phyloP scores from a whole-genome alignment of 306 rosid species.

The Canavalia ensiformis region DNA sequence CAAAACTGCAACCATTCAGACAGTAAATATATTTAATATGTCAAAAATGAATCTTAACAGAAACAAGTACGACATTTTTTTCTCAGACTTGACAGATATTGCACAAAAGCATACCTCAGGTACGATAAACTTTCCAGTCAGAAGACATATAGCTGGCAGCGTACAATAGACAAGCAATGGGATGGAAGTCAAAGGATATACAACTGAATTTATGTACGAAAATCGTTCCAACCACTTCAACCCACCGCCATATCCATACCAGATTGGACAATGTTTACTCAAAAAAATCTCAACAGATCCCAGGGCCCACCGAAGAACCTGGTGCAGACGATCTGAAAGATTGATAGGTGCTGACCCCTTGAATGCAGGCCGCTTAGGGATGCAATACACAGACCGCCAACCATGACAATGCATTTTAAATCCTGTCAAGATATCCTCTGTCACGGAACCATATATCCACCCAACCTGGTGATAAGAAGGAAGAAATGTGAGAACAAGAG shows the following conservation, averaged over 20 bases:
- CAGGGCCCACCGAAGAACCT: conserved; percentile 97
- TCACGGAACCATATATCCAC: conserved; percentile 98
- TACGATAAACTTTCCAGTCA: conserved; percentile 90
- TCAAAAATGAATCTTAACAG: conserved; percentile 4
- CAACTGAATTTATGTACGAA: conserved; percentile 89
- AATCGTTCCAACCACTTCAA: conserved; percentile 85
- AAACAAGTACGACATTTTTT: background rate
- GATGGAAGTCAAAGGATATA: conserved; percentile 92
- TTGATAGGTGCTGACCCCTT: conserved; percentile 99
- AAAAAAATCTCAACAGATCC: conserved; percentile 98
- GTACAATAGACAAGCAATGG: conserved; percentile 92
- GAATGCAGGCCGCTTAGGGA: conserved; percentile 92
- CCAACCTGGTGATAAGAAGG: conserved; percentile 69
- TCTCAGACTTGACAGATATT: background rate
- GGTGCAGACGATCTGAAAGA: conserved; percentile 94
- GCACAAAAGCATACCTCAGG: conserved; percentile 73
- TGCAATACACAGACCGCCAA: conserved; percentile 97
- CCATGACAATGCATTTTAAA: conserved; percentile 99
- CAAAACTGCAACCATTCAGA: background rate
- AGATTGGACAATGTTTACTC: conserved; percentile 93
- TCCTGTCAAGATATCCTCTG: conserved; percentile 98
- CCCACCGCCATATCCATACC: conserved; percentile 97
- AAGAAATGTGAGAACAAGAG: conserved; percentile 30
- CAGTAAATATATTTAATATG: background rate
- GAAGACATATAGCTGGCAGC: conserved; percentile 93